A percentile compares a stretch with the other conserved stretches of the same genome.
These are phyloP conservation scores for Paecilomyces dactylethromorphus DNA, from an alignment of 2,329 filamentous ascomycete genomes.

Conservation along the genomic window DNA sequence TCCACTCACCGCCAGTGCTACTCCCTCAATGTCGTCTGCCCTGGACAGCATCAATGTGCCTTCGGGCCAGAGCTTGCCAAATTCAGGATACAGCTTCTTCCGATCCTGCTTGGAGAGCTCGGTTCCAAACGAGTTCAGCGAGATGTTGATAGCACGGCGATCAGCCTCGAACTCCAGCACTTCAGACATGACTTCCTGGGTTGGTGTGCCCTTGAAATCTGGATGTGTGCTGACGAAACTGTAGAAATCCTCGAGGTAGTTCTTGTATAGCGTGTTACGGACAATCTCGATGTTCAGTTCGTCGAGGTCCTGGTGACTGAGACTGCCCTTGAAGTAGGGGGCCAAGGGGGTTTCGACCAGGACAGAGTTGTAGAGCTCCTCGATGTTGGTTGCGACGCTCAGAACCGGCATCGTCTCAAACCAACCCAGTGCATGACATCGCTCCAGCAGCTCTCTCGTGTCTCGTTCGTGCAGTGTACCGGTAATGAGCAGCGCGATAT, in stretches of 20 bases:
- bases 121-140: conserved; percentile 95
- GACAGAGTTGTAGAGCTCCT: conserved; percentile 97
- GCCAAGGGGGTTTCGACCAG: conserved; percentile 94
- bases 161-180: conserved; percentile 96
- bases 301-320: conserved; percentile 94
- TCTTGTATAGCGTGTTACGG: conserved; percentile 97
- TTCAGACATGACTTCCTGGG: conserved; percentile 90
- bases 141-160: conserved; percentile 96
- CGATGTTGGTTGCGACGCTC: conserved; percentile 95
- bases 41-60: conserved; percentile 90
- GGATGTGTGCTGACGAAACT: conserved; percentile 85
- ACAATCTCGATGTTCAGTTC: conserved; percentile 99
- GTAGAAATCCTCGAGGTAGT: conserved; percentile 97
- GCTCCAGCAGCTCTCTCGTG: conserved; percentile 86
- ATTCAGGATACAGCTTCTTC: conserved; percentile 90
- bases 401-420: conserved; percentile 99
- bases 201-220: conserved; percentile 81
- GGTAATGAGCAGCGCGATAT: conserved; percentile 94
- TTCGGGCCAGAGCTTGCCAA: conserved; percentile 87
- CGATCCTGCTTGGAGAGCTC: conserved; percentile 89
- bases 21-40: conserved; percentile 90
- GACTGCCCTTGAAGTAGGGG: conserved; percentile 92
- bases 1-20: conserved; percentile 86
- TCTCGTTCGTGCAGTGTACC: conserved; percentile 96
- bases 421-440: conserved; percentile 95